These are phyloP conservation scores for Ustilago nuda DNA, from an alignment of 1,284 basidiomycete species.

Conservation along the genomic window DNA sequence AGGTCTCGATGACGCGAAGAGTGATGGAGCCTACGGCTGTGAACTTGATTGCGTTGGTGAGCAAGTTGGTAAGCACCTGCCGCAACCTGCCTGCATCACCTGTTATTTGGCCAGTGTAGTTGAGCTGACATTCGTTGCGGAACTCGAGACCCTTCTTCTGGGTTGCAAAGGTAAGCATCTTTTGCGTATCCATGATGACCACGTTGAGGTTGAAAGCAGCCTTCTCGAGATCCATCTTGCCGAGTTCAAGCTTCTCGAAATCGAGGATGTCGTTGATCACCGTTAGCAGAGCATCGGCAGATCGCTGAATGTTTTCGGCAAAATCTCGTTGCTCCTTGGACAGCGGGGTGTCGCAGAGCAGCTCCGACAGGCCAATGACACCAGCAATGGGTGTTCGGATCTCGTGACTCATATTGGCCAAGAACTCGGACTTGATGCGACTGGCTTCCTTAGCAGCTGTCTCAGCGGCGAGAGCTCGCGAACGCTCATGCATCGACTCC, in stretches of 20 bases:
- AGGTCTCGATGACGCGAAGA: constrained; percentile 58
- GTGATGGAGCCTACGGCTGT: constrained; percentile 67
- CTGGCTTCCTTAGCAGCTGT: constrained; percentile 72
- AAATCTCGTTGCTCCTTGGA: constrained; percentile 70
- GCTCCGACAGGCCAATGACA: constrained; percentile 69
- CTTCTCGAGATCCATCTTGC: constrained; percentile 70
- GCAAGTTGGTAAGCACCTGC: constrained; percentile 70
- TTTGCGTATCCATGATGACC: constrained; percentile 67
- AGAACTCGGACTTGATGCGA: constrained; percentile 71
- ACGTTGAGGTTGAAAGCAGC: constrained; percentile 70
- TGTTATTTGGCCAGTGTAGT: constrained; percentile 57
- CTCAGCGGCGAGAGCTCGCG: constrained; percentile 67
- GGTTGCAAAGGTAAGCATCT: constrained; percentile 68
- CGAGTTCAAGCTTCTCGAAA: constrained; percentile 71
- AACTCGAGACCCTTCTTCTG: constrained; percentile 68
- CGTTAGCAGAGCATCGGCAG: constrained; percentile 71
- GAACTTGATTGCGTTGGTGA: constrained; percentile 71
- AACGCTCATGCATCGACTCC: constrained; percentile 66
- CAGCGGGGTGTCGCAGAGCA: constrained; percentile 66
- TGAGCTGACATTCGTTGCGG: constrained; percentile 59
- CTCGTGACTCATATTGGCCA: constrained; percentile 71
- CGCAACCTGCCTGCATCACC: constrained; percentile 62
- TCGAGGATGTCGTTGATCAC: constrained; percentile 72
- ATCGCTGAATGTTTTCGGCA: constrained; percentile 70
- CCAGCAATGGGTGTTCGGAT: constrained; percentile 71